Percentiles rank a stretch among this genome's conserved stretches.
phyloP scores from a whole-genome alignment of 495 filamentous ascomycete genomes.

The Bombardia bombarda region DNA sequence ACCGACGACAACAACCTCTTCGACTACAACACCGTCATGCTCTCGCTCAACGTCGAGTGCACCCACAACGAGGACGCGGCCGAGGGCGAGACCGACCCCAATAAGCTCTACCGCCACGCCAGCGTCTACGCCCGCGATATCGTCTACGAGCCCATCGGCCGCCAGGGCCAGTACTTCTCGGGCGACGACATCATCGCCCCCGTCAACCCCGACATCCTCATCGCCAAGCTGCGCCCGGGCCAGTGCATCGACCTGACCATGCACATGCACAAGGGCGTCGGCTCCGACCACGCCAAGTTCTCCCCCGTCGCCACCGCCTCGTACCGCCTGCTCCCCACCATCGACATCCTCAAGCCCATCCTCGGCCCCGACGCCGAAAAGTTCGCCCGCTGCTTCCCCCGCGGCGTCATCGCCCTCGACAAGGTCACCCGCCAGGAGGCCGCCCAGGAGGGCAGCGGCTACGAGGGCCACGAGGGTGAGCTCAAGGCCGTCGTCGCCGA shows the following conservation, averaged over 20 bases:
- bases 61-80: slow-evolving; percentile 64
- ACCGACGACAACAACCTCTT: slow-evolving; percentile 36
- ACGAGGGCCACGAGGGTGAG: slow-evolving; percentile 65
- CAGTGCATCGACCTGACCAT: slow-evolving; percentile 76
- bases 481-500: slow-evolving; percentile 79
- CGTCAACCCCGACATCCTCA: slow-evolving; percentile 84
- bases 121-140: slow-evolving; percentile 84
- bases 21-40: slow-evolving; percentile 73
- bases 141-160: slow-evolving; percentile 62
- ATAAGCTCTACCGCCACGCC: slow-evolving; percentile 73
- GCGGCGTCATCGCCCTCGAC: slow-evolving; percentile 78
- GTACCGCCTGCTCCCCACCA: slow-evolving; percentile 83
- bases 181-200: slow-evolving; percentile 58
- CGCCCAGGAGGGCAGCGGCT: slow-evolving; percentile 49
- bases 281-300: slow-evolving; percentile 95
- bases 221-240: slow-evolving; percentile 89
- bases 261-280: slow-evolving; percentile 89
- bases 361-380: slow-evolving; percentile 79
- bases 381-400: slow-evolving; percentile 83
- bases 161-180: slow-evolving; percentile 60
- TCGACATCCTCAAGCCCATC: slow-evolving; percentile 74
- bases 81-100: slow-evolving; percentile 66
- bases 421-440: slow-evolving; percentile 62
- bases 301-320: slow-evolving; percentile 91
- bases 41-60: slow-evolving; percentile 68